Percentiles rank a stretch among this genome's conserved stretches.
phyloP scores from a whole-genome alignment of 768 basidiomycete genomes.

The Cystofilobasidium macerans region DNA sequence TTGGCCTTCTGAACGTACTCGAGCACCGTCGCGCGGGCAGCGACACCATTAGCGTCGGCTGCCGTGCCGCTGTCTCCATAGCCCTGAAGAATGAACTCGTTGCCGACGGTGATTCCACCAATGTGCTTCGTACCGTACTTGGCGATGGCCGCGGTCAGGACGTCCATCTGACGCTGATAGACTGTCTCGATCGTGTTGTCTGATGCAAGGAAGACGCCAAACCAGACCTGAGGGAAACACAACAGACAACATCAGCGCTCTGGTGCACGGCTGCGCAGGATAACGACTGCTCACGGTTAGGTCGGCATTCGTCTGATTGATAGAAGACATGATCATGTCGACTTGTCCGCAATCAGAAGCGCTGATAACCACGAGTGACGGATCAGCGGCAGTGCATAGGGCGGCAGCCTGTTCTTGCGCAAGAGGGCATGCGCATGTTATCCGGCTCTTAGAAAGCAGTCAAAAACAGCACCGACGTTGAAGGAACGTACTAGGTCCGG shows the following conservation, averaged over 20 bases:
- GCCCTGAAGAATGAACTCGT: slow-evolving; percentile 76
- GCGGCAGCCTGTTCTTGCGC: no score
- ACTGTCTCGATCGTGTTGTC: slow-evolving; percentile 37
- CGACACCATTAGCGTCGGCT: slow-evolving; percentile 49
- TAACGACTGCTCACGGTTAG: slow-evolving; percentile 62
- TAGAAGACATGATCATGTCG: slow-evolving; percentile 60
- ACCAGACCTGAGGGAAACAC: slow-evolving; percentile 47
- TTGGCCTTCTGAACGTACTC: slow-evolving; percentile 47
- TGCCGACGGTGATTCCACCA: slow-evolving; percentile 76
- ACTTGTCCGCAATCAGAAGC: slow-evolving; percentile 38
- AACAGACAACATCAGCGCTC: no score
- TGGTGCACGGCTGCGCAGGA: neutral
- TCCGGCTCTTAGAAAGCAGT: no score
- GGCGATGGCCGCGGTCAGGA: slow-evolving; percentile 22
- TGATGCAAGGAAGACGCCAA: neutral
- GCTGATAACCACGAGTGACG: neutral
- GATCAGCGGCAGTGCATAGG: neutral
- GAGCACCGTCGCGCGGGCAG: slow-evolving; percentile 52
- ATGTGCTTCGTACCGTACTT: slow-evolving; percentile 35
- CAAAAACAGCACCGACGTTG: neutral
- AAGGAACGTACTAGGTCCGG: slow-evolving; percentile 17
- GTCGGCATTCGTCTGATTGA: slow-evolving; percentile 77
- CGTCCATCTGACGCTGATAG: slow-evolving; percentile 60
- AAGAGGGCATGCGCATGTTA: no score
- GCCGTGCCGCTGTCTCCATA: slow-evolving; percentile 39